phyloP scores from a whole-genome alignment of 345 rosid species.

The Excoecaria agallocha region DNA sequence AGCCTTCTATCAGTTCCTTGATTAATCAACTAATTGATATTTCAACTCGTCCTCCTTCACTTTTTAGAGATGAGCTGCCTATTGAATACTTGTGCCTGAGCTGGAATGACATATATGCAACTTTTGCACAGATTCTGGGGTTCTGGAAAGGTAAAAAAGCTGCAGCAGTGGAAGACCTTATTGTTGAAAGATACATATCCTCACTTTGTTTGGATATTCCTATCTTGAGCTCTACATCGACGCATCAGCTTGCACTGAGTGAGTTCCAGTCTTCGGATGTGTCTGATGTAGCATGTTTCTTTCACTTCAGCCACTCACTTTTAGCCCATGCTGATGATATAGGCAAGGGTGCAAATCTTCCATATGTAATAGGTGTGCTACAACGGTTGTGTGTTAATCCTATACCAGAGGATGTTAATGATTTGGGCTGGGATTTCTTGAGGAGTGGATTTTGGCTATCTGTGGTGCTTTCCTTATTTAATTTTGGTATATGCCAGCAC shows the following conservation, averaged over 20 bases:
- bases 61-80: constrained; percentile 46
- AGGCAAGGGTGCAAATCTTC: constrained; percentile 37
- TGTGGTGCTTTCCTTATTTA: constrained; percentile 58
- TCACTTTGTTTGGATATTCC: constrained; percentile 81
- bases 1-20: constrained; percentile 45
- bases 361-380: constrained; percentile 49
- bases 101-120: constrained; percentile 48
- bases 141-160: constrained; percentile 79
- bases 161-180: constrained; percentile 64
- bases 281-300: constrained; percentile 44
- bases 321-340: constrained; percentile 39
- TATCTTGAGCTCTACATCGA: constrained; percentile 30
- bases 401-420: constrained; percentile 45
- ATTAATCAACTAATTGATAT: constrained; percentile 68
- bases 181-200: constrained; percentile 86
- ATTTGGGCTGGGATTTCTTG: constrained; percentile 79
- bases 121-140: constrained; percentile 62
- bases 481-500: constrained; percentile 55
- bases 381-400: constrained; percentile 39
- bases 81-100: constrained; percentile 48
- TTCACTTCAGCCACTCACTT: constrained; percentile 59
- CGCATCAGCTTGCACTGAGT: constrained; percentile 40
- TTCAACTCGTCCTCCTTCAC: constrained; percentile 54
- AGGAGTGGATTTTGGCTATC: constrained; percentile 80
- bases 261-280: constrained; percentile 43